Evolutionary conservation across 23 red algal genomes (phyloP).

Genomic region (Gracilaria vermiculophylla): DNA sequence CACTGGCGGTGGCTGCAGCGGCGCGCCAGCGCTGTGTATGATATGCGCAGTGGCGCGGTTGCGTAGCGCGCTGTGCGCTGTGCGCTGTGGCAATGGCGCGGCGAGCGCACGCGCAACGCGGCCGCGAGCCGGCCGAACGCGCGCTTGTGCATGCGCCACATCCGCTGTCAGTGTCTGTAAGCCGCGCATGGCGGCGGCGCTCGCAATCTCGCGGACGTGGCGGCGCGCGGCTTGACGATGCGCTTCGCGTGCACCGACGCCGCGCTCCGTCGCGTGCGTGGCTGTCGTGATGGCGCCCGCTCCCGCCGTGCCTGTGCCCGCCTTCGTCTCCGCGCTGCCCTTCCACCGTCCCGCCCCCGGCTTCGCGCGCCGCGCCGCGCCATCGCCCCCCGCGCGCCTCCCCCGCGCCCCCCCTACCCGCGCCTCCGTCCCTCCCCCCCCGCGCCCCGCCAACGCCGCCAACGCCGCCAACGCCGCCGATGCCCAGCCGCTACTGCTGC

Average conservation of each 20-base stretch:
- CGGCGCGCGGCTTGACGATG: background rate
- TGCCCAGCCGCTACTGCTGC: slow-evolving; percentile 62
- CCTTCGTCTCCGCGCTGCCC: too few relatives aligned
- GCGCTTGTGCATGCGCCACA: background rate
- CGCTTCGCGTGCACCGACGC: background rate
- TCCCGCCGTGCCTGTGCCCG: too few relatives aligned
- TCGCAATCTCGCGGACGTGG: background rate
- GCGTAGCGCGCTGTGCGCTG: too few relatives aligned
- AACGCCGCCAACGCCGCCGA: background rate
- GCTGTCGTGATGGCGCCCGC: background rate
- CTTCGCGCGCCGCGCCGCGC: too few relatives aligned
- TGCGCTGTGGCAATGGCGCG: background rate
- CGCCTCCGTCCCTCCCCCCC: background rate
- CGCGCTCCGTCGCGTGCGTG: background rate
- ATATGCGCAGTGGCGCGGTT: background rate
- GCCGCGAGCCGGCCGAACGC: background rate
- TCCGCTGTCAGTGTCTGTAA: background rate
- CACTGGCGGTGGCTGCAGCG: background rate
- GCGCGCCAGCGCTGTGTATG: background rate
- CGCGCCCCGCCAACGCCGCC: background rate
- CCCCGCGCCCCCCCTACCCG: background rate
- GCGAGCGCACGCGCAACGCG: background rate
- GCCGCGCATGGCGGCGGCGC: background rate
- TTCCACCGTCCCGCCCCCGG: too few relatives aligned
- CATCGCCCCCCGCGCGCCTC: background rate